Percentiles rank a stretch among this genome's conserved stretches.
These are phyloP conservation scores for Glaciozyma martinii DNA, from an alignment of 768 basidiomycete species.

Conservation along the genomic window DNA sequence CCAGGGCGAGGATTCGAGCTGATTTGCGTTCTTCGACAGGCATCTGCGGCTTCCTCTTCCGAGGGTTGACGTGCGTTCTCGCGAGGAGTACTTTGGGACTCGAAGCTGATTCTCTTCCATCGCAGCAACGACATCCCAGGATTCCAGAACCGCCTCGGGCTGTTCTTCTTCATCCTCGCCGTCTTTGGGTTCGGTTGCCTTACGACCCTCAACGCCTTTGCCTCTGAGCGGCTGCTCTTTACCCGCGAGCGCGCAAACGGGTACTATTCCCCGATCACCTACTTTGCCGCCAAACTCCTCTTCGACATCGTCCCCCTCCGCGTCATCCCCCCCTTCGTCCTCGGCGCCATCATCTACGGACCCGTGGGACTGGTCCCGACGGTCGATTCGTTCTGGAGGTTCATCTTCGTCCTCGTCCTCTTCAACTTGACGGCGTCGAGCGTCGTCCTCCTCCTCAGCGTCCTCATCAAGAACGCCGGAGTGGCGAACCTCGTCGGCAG, in stretches of 20 bases:
- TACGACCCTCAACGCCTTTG: conserved; percentile 85
- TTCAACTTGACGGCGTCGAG: conserved; percentile 96
- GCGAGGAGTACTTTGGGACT: neutral
- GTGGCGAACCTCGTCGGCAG: conserved; percentile 92
- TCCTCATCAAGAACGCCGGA: conserved; percentile 73
- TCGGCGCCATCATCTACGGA: conserved; percentile 90
- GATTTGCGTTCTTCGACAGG: conserved; percentile 44
- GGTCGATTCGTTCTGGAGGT: conserved; percentile 91
- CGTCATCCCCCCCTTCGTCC: conserved; percentile 87
- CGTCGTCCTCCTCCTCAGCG: conserved; percentile 80
- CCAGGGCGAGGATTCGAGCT: neutral
- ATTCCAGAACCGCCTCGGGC: conserved; percentile 86
- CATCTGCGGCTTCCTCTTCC: conserved; percentile 87
- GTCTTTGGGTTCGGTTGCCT: conserved; percentile 95
- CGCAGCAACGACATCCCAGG: conserved; percentile 81
- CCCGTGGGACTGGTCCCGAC: conserved; percentile 89
- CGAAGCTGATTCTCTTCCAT: neutral
- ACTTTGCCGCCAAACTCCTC: conserved; percentile 93
- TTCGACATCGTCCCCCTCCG: conserved; percentile 94
- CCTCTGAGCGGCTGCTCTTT: conserved; percentile 89
- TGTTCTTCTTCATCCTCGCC: conserved; percentile 96
- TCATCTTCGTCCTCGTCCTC: conserved; percentile 85
- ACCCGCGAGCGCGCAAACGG: conserved; percentile 97
- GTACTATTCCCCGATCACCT: conserved; percentile 93
- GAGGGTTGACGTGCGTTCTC: conserved; percentile 60